These are phyloP conservation scores for Colletotrichum sp. DNA, from an alignment of 2,329 filamentous ascomycete species.

Conservation along the genomic window DNA sequence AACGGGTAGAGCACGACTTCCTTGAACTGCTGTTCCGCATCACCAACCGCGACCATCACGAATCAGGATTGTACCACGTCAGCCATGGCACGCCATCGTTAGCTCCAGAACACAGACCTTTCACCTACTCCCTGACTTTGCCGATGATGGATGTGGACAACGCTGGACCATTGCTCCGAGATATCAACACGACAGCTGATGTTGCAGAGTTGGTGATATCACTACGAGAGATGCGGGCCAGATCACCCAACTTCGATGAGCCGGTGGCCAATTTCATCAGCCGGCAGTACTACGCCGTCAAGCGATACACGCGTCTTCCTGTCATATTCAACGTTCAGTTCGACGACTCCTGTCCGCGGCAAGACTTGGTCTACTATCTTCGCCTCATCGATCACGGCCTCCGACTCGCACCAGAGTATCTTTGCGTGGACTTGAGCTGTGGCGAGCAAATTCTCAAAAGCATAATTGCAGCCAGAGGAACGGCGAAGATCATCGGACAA, in stretches of 20 bases:
- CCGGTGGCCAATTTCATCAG: constrained; percentile 54
- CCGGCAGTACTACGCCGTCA: constrained; percentile 60
- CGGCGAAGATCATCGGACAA: constrained; percentile 66
- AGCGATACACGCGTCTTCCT: constrained; percentile 50
- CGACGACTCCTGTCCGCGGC: not conserved
- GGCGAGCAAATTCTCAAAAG: constrained; percentile 54
- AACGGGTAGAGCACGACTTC: constrained; percentile 72
- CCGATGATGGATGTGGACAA: constrained; percentile 62
- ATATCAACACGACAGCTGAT: constrained; percentile 69
- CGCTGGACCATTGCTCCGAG: constrained; percentile 62
- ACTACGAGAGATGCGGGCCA: constrained; percentile 24
- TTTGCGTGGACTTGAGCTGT: constrained; percentile 65
- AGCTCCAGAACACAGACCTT: constrained; percentile 62
- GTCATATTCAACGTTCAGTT: not conserved
- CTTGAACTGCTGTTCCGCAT: constrained; percentile 67
- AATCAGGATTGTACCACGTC: constrained; percentile 59
- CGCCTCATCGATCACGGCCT: constrained; percentile 64
- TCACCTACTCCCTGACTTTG: constrained; percentile 71
- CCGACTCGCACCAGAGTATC: constrained; percentile 66
- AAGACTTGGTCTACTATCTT: constrained; percentile 37
- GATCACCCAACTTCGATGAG: constrained; percentile 31
- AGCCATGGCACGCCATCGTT: constrained; percentile 64
- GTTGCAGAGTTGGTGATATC: constrained; percentile 65
- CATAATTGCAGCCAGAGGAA: constrained; percentile 55
- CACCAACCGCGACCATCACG: constrained; percentile 56